Base-by-base conservation (phyloP, 768 basidiomycete genomes). In the Lactarius quietus region DNA sequence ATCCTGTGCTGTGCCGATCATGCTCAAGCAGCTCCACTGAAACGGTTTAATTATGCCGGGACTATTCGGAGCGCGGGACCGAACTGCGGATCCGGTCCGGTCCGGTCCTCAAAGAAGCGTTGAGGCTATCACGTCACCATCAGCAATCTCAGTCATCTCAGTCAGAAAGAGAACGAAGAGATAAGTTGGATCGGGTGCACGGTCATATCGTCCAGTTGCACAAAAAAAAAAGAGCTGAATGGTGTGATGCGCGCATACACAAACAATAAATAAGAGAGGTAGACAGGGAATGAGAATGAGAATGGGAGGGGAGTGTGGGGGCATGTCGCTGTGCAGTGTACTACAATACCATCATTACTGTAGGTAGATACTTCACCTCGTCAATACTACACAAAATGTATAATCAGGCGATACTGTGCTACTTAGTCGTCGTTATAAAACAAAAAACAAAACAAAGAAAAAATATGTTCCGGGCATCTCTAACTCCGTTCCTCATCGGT, bases 401-500 rank as follows among this genome's bases (percentile, higher is more conserved):
- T 51, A 55, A 33, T 33, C 33, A 33, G 8, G 3, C 17, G 6
- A 54, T 54, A n/a, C n/a, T n/a, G n/a, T n/a, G n/a, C n/a, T n/a
- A n/a, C n/a, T n/a, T n/a, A 54, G 53, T 54, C 53, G 53, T 54
- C 53, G 20, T 28, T 28, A 29, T 20, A 28, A n/a, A n/a, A n/a
- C n/a, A n/a, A n/a, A n/a, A n/a, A n/a, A n/a, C n/a, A n/a, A n/a
- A 36, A 36, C 36, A 54, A 29, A 28, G 31, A 54, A 10, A 45
- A 45, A n/a, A 41, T n/a, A n/a, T 12, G 43, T 12, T 33, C 53
- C 1, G 17, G 53, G 29, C 31, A 26, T 17, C 15, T n/a, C 29
- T 9, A 43, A 29, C 53, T 12, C 28, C 53, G 28, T n/a, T n/a
- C n/a, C n/a, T 59, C 39, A 66, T 9, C n/a, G 39, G 28, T 66